A percentile compares a stretch with the other conserved stretches of the same genome.
phyloP scores from a whole-genome alignment of 2,329 filamentous ascomycete genomes.

The Thielaviopsis euricoi region DNA sequence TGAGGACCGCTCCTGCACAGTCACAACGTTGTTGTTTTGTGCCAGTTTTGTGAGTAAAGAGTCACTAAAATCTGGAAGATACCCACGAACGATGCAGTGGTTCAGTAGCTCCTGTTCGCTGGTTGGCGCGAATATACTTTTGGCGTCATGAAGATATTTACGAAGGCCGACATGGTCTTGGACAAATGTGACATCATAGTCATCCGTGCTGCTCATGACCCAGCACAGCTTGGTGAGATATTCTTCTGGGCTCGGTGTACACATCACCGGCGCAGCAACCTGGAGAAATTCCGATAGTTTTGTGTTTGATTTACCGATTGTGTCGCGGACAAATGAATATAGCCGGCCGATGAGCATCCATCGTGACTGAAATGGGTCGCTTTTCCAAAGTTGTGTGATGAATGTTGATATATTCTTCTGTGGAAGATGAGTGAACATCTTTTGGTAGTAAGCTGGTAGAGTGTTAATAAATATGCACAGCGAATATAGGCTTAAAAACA shows the following conservation, averaged over 20 bases:
- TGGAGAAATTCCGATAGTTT: constrained; percentile 30
- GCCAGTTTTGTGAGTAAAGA: neutral
- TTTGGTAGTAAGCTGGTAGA: constrained; percentile 27
- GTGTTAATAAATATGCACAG: no score
- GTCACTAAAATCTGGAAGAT: constrained; percentile 1
- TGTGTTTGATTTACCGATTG: constrained; percentile 28
- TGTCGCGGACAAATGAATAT: constrained; percentile 36
- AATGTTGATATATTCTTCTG: constrained; percentile 37
- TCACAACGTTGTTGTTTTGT: neutral
- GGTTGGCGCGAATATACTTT: neutral
- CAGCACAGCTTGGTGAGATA: constrained; percentile 33
- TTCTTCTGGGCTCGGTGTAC: constrained; percentile 25
- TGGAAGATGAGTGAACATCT: constrained; percentile 26
- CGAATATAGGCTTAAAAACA: neutral
- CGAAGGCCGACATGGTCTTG: neutral
- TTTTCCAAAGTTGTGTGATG: constrained; percentile 31
- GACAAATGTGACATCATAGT: neutral
- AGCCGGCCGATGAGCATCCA: constrained; percentile 37
- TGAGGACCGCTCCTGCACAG: neutral
- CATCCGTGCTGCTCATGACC: constrained; percentile 13
- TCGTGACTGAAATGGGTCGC: constrained; percentile 31
- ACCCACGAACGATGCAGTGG: constrained; percentile 1
- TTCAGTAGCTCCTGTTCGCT: constrained; percentile 7
- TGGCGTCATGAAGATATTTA: neutral
- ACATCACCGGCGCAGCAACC: constrained; percentile 28